These are phyloP conservation scores for Epichloe uncinata DNA, from an alignment of 2,329 filamentous ascomycete species.

Conservation along the genomic window DNA sequence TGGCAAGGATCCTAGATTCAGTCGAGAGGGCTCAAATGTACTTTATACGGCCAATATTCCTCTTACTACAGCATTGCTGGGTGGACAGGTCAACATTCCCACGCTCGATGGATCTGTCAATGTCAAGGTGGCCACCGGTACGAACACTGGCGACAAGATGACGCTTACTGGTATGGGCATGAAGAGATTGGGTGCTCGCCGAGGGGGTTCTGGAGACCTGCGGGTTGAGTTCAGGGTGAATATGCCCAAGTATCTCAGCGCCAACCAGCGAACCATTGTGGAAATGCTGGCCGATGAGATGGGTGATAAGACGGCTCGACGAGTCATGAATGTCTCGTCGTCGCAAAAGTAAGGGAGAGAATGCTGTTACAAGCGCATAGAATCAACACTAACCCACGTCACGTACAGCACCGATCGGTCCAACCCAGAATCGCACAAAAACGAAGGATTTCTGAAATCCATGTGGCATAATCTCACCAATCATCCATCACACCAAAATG, in stretches of 20 bases:
- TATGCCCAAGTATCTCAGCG: constrained; percentile 88
- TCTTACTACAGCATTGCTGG: constrained; percentile 81
- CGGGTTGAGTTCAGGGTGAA: constrained; percentile 87
- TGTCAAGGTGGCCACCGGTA: constrained; percentile 83
- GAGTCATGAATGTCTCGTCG: constrained; percentile 67
- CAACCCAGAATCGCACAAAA: constrained; percentile 45
- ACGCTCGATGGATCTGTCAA: constrained; percentile 85
- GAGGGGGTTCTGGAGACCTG: constrained; percentile 63
- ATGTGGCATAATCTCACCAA: constrained; percentile 90
- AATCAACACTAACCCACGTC: background rate
- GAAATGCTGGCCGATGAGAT: constrained; percentile 97
- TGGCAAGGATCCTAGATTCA: constrained; percentile 81
- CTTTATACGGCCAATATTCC: constrained; percentile 86
- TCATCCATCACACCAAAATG: constrained; percentile 43
- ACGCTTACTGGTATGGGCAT: constrained; percentile 87
- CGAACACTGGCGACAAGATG: constrained; percentile 82
- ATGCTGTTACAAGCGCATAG: background rate
- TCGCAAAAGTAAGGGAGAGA: constrained; percentile 6
- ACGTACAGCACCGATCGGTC: constrained; percentile 8
- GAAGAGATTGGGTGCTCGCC: constrained; percentile 63
- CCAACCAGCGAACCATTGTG: constrained; percentile 82
- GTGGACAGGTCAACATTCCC: constrained; percentile 78
- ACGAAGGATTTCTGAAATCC: constrained; percentile 83
- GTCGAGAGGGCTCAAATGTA: constrained; percentile 74
- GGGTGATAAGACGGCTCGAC: constrained; percentile 79